Conservation (phyloP, 805 yeast species). For the Pichia scutulata region DNA sequence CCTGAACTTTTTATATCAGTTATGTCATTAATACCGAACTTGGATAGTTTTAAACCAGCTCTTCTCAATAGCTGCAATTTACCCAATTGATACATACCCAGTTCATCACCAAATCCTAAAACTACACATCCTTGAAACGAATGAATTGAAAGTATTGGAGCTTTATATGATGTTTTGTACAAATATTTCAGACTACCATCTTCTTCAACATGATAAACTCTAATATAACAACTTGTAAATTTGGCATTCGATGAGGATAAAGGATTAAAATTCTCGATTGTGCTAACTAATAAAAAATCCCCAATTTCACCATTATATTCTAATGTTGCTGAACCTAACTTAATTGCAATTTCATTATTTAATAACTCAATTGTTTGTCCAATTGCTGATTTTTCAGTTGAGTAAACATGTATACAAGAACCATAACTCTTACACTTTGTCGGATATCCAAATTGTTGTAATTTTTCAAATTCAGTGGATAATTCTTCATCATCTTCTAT, state of each 20-base stretch:
- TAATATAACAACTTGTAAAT: conserved; percentile 24
- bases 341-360: conserved; percentile 34
- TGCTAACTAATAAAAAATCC: conserved; percentile 40
- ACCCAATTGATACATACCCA: conserved; percentile 69
- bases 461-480: conserved; percentile 26
- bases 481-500: conserved; percentile 18
- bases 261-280: conserved; percentile 29
- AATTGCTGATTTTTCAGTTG: conserved; percentile 28
- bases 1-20: conserved; percentile 50
- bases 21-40: conserved; percentile 34
- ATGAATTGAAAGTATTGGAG: conserved; percentile 39
- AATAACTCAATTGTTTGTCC: conserved; percentile 39
- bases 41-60: conserved; percentile 39
- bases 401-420: conserved; percentile 46
- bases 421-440: conserved; percentile 32
- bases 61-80: conserved; percentile 70
- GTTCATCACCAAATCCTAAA: conserved; percentile 44
- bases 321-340: conserved; percentile 28
- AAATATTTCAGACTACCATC: conserved; percentile 38
- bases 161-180: conserved; percentile 54
- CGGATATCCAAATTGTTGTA: conserved; percentile 41
- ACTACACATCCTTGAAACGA: conserved; percentile 55
- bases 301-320: conserved; percentile 25
- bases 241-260: not conserved
- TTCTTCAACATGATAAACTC: conserved; percentile 30